Evolutionary conservation across 2,329 filamentous ascomycete species (phyloP), one percentile per base, ranked within the genome.

Genomic region (Colletotrichum neosansevieriae): DNA sequence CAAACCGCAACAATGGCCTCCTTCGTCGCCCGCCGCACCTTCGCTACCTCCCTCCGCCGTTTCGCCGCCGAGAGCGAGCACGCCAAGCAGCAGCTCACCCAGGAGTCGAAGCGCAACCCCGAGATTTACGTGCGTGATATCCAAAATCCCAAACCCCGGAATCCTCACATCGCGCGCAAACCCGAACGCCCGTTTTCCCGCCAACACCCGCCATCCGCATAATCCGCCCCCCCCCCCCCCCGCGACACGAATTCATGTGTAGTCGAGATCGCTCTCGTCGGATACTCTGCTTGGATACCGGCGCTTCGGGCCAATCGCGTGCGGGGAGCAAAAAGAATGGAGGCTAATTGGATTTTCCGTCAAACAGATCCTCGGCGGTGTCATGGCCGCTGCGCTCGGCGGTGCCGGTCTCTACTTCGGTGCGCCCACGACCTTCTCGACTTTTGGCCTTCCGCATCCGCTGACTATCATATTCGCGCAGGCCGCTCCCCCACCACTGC

Each of bases 391-490:
- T 79, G 92, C 93, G 76, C 92, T 98, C 78, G 90, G 91, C 77
- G 90, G 96, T 75, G 95, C 93, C 74, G 95, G 95, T 79, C 97
- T 91, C 89, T 94, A 94, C 84, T 93, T 96, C 76, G 92, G 92
- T 93, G 87, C 78, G 78, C 67, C 34, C 51, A 60, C 29, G 64
- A 66, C 6, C 53, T 2, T 42, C 13, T 13, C 3, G 6, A 19
- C n/a, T 17, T 7, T 82, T 73, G 69, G 61, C 67, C 40, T 34
- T 45, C n/a, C 17, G 15, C 49, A 38, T 15, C 19, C 54, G 34
- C 64, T 40, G 36, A 66, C 45, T 17, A 9, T 51, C 42, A 29
- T 29, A 29, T 29, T 11, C 45, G 63, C 45, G 29, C 82, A 92
- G 93, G 93, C 82, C 89, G 91, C 81, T 92, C 92, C 77, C 96